Conservation (phyloP, 2,329 filamentous ascomycete species). For the Aspergillus sclerotialis region DNA sequence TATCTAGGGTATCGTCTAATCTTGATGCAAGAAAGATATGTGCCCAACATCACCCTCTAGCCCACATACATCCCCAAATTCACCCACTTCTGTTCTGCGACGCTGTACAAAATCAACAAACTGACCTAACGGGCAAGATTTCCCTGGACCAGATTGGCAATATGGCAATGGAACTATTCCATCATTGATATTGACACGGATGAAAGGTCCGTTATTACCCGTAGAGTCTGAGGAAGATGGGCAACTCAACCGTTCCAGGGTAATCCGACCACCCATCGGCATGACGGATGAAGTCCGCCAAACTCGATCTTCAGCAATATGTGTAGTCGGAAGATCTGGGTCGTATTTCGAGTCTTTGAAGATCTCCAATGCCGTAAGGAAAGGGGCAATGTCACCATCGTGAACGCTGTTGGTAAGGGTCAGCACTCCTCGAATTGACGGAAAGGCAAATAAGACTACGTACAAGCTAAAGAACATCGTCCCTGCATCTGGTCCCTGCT, state of each 20-base stretch:
- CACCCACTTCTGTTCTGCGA: conserved; percentile 37
- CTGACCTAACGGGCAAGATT: conserved; percentile 40
- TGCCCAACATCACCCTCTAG: conserved; percentile 33
- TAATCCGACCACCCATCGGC: conserved; percentile 52
- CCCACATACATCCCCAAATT: conserved; percentile 45
- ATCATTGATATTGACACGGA: conserved; percentile 53
- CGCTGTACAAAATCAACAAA: conserved; percentile 37
- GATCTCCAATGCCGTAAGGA: conserved; percentile 47
- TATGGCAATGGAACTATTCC: conserved; percentile 44
- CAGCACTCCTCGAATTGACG: not conserved
- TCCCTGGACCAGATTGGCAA: conserved; percentile 42
- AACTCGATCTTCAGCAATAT: conserved; percentile 36
- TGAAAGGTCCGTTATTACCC: conserved; percentile 25
- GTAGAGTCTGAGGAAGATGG: conserved; percentile 8
- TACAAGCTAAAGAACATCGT: conserved; percentile 53
- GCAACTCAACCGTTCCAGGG: conserved; percentile 49
- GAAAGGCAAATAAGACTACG: conserved; percentile 11
- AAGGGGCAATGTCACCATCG: conserved; percentile 52
- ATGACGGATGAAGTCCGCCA: conserved; percentile 52
- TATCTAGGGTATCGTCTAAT: no score
- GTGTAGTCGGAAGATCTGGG: conserved; percentile 40
- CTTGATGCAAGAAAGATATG: conserved; percentile 47
- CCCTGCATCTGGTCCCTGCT: conserved; percentile 38
- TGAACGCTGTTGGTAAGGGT: conserved; percentile 36
- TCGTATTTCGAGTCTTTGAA: conserved; percentile 34